Evolutionary conservation across 129 eudicot genomes (phyloP).

Genomic region (Flaveria linearis): DNA sequence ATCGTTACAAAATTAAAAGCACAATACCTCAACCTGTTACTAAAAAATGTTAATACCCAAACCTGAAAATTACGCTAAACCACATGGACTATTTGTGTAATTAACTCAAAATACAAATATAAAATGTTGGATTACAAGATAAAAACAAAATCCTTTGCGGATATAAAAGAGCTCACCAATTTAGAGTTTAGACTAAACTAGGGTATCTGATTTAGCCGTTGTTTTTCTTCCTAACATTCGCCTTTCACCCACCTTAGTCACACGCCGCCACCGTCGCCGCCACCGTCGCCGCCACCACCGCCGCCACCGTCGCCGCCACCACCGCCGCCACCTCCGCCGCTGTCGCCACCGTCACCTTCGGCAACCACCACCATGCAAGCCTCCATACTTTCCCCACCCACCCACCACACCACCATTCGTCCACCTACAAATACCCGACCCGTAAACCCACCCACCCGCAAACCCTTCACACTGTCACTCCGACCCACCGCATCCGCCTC

Average conservation of each 20-base stretch:
- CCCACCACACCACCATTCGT: constrained; percentile 32
- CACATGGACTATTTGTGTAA: too few species aligned
- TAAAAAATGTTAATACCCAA: too few species aligned
- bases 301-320: constrained; percentile 28
- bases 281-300: constrained; percentile 12
- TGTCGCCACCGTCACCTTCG: constrained; percentile 14
- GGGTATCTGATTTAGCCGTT: too few species aligned
- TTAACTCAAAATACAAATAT: too few species aligned
- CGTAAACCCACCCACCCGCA: constrained; percentile 24
- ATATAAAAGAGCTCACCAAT: too few species aligned
- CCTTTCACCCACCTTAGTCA: background rate
- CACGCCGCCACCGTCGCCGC: constrained; percentile 14
- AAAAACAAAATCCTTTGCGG: too few species aligned
- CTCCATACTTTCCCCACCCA: constrained; percentile 14
- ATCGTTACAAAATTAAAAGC: too few species aligned
- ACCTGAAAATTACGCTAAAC: too few species aligned
- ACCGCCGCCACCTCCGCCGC: constrained; percentile 13
- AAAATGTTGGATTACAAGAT: too few species aligned
- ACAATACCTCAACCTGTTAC: too few species aligned
- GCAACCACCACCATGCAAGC: constrained; percentile 50
- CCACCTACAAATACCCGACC: constrained; percentile 30
- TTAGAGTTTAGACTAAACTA: too few species aligned
- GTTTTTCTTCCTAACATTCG: background rate
- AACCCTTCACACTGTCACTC: constrained; percentile 26
- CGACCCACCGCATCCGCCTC: constrained; percentile 26